A percentile compares a stretch with the other conserved stretches of the same genome.
Conservation (phyloP, 495 filamentous ascomycete species). For the Annulohypoxylon bovei region DNA sequence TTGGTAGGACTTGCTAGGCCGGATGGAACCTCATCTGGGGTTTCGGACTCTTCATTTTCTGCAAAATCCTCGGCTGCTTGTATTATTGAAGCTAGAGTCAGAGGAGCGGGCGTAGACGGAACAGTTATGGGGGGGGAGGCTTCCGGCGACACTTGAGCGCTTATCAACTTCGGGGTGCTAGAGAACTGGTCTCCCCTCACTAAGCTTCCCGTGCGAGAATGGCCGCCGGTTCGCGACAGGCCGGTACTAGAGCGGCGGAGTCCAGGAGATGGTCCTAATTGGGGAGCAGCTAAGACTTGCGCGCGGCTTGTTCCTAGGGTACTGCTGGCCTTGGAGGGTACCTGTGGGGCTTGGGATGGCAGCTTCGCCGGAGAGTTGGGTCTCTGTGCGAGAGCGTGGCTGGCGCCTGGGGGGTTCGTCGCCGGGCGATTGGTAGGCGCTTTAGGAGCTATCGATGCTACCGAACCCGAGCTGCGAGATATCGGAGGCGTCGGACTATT, state of each 20-base stretch:
- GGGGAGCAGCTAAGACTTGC: conserved; percentile 27
- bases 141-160: conserved; percentile 29
- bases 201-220: conserved; percentile 47
- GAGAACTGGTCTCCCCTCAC: conserved; percentile 30
- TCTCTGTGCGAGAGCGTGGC: conserved; percentile 47
- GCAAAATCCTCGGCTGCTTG: conserved; percentile 61
- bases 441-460: conserved; percentile 54
- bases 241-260: conserved; percentile 37
- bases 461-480: conserved; percentile 51
- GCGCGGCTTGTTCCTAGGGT: conserved; percentile 14
- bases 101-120: conserved; percentile 43
- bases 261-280: conserved; percentile 41
- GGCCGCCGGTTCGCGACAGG: conserved; percentile 31
- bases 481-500: conserved; percentile 44
- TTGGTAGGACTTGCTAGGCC: conserved; percentile 63
- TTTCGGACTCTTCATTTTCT: conserved; percentile 25
- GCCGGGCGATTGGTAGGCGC: conserved; percentile 43
- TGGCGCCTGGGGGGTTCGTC: conserved; percentile 31
- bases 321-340: conserved; percentile 33
- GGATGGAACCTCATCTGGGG: conserved; percentile 43
- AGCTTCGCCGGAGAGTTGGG: conserved; percentile 57
- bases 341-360: conserved; percentile 37
- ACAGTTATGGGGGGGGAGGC: conserved; percentile 36
- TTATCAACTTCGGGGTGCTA: conserved; percentile 20
- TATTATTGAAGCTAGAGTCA: conserved; percentile 56